Percentiles rank a stretch among this genome's conserved stretches.
Evolutionary conservation across 2,329 filamentous ascomycete genomes (phyloP).

Genomic region (Apiospora malaysiana): DNA sequence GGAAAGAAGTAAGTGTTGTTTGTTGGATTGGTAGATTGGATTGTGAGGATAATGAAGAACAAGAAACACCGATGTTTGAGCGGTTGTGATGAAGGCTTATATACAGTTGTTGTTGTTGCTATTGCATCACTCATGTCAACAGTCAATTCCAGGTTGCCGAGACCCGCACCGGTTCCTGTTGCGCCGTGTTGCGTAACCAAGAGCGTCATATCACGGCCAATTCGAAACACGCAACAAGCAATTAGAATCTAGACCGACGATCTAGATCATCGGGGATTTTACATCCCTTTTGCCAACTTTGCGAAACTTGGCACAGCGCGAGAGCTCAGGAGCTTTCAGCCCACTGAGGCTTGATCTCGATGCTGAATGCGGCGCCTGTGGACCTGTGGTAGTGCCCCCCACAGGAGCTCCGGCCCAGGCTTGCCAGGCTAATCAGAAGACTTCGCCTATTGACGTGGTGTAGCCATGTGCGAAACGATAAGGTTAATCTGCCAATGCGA

Average conservation of each 20-base stretch:
- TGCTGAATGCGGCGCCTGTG: background rate
- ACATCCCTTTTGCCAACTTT: background rate
- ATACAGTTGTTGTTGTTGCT: no score
- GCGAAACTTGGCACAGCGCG: background rate
- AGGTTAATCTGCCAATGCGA: background rate
- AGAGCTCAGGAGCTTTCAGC: background rate
- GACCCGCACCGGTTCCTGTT: background rate
- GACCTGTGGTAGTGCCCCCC: background rate
- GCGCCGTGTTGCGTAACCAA: constrained; percentile 3
- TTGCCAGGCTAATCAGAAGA: background rate
- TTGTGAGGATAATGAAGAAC: background rate
- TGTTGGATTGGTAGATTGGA: constrained; percentile 8
- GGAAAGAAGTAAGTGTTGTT: background rate
- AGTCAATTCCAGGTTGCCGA: background rate
- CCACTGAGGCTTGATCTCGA: constrained; percentile 12
- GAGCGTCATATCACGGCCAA: constrained; percentile 5
- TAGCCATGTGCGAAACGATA: background rate
- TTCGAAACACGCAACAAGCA: constrained; percentile 14
- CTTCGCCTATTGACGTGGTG: background rate
- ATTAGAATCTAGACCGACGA: background rate
- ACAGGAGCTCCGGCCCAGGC: background rate
- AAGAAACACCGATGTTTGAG: background rate
- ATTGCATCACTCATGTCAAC: constrained; percentile 10
- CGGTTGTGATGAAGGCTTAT: background rate
- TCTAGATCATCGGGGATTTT: background rate